These are phyloP conservation scores for Cytospora schulzeri DNA, from an alignment of 2,329 filamentous ascomycete genomes.

Conservation along the genomic window DNA sequence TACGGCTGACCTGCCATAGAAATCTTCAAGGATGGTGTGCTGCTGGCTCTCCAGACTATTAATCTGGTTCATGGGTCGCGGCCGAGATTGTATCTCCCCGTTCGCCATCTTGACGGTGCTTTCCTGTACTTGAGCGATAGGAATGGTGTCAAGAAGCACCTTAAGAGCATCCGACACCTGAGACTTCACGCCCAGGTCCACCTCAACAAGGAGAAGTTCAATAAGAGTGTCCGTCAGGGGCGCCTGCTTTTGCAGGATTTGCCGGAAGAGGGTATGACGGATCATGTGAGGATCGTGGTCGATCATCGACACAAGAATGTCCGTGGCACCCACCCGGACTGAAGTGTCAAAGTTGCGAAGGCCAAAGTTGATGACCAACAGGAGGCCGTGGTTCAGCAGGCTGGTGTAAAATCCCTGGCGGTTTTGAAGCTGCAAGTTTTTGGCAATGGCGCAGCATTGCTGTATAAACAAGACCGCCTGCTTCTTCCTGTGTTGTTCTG, in stretches of 20 bases:
- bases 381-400: conserved; percentile 83
- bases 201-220: conserved; percentile 86
- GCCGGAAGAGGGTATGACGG: conserved; percentile 87
- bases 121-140: conserved; percentile 54
- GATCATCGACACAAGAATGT: conserved; percentile 90
- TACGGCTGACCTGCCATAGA: conserved; percentile 85
- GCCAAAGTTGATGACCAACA: conserved; percentile 89
- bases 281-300: conserved; percentile 96
- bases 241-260: conserved; percentile 82
- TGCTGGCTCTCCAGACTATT: conserved; percentile 48
- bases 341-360: conserved; percentile 81
- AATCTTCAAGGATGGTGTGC: conserved; percentile 81
- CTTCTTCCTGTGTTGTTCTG: conserved; percentile 75
- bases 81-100: conserved; percentile 68
- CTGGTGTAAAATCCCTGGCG: conserved; percentile 85
- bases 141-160: conserved; percentile 78
- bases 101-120: conserved; percentile 60
- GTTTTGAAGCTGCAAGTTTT: conserved; percentile 84
- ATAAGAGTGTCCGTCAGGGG: conserved; percentile 91
- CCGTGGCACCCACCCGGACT: conserved; percentile 88
- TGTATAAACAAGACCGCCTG: conserved; percentile 96
- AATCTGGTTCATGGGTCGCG: conserved; percentile 44
- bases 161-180: conserved; percentile 96
- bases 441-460: conserved; percentile 91
- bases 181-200: conserved; percentile 90